phyloP scores from a whole-genome alignment of 106 monocot species.

The Dioscorea zingiberensis region DNA sequence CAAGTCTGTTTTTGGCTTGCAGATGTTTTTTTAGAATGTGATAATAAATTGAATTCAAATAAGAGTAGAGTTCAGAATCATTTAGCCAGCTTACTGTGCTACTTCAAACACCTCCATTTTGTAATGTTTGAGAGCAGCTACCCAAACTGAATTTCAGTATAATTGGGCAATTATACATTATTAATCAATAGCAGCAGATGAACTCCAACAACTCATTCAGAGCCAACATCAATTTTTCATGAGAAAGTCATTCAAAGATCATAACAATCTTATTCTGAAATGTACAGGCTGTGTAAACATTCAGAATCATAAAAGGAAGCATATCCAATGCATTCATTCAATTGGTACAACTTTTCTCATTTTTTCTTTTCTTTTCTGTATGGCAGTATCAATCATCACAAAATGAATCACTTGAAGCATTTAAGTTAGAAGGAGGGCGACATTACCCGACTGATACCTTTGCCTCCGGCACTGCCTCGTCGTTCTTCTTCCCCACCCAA shows the following conservation, averaged over 20 bases:
- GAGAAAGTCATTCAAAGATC: too few species aligned
- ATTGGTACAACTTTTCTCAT: not conserved
- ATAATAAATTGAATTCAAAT: too few species aligned
- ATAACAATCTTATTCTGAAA: constrained; percentile 1
- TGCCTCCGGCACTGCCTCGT: constrained; percentile 46
- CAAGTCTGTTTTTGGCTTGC: too few species aligned
- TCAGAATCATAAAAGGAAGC: constrained; percentile 2
- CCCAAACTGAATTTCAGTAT: too few species aligned
- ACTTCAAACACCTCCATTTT: too few species aligned
- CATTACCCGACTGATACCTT: constrained; percentile 25
- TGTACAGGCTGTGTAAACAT: constrained; percentile 8
- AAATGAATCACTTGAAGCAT: not conserved
- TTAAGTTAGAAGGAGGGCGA: constrained; percentile 12
- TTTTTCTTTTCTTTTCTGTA: not conserved
- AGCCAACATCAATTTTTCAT: not conserved
- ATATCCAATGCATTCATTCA: constrained; percentile 4
- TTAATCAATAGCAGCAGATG: too few species aligned
- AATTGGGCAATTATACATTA: too few species aligned
- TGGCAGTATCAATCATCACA: not conserved
- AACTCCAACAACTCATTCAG: too few species aligned
- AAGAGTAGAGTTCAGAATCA: too few species aligned
- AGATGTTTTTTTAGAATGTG: too few species aligned
- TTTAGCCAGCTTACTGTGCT: too few species aligned
- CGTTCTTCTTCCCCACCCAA: constrained; percentile 37
- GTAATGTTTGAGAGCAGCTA: too few species aligned